Conservation (phyloP, 768 basidiomycete genomes). For the Termitomyces titanicus region DNA sequence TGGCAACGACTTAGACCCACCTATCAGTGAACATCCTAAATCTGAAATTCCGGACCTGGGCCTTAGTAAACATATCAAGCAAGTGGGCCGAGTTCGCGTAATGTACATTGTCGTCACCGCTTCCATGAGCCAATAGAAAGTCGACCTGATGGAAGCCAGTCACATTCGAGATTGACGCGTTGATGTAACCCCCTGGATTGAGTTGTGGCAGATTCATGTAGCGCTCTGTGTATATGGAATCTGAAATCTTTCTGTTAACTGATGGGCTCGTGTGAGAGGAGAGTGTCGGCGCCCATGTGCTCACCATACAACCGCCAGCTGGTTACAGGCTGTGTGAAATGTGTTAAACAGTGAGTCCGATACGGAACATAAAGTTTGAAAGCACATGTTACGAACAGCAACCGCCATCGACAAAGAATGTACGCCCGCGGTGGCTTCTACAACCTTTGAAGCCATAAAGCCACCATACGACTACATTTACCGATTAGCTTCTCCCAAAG, state of each 20-base stretch:
- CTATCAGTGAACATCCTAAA: slow-evolving; percentile 99
- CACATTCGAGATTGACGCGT: slow-evolving; percentile 84
- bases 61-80: slow-evolving; percentile 88
- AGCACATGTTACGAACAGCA: slow-evolving; percentile 52
- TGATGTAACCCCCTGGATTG: slow-evolving; percentile 87
- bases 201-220: slow-evolving; percentile 86
- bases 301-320: slow-evolving; percentile 81
- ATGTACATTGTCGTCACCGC: slow-evolving; percentile 97
- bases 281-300: slow-evolving; percentile 17
- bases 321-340: slow-evolving; percentile 64
- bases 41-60: slow-evolving; percentile 66
- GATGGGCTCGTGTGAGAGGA: slow-evolving; percentile 4
- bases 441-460: slow-evolving; percentile 91
- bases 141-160: slow-evolving; percentile 79
- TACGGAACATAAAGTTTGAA: neutral
- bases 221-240: slow-evolving; percentile 96
- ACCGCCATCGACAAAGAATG: slow-evolving; percentile 91
- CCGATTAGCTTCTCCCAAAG: slow-evolving; percentile 7
- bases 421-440: slow-evolving; percentile 86
- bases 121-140: slow-evolving; percentile 88
- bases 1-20: slow-evolving; percentile 35
- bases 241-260: slow-evolving; percentile 31
- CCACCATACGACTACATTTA: slow-evolving; percentile 83
- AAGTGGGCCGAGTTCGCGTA: slow-evolving; percentile 88
- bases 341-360: slow-evolving; percentile 1